Conservation (phyloP, 208 protist species). For the Leishmania amazonensis region DNA sequence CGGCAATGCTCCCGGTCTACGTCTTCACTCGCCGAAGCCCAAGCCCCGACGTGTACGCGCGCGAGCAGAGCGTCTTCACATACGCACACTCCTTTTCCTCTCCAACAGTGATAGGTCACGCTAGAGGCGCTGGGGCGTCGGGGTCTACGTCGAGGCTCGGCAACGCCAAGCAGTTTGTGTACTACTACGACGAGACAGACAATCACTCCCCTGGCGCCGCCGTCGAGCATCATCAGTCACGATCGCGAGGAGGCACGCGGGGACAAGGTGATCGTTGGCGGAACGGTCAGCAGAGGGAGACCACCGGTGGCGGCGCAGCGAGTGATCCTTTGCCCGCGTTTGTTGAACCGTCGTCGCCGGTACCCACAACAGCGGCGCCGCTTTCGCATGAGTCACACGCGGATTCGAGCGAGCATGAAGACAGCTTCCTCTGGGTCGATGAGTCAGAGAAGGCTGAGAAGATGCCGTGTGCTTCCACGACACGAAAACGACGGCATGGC, state of each 20-base stretch:
- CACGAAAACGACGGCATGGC: not conserved
- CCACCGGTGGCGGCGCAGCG: not conserved
- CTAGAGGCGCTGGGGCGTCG: not conserved
- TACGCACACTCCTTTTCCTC: not conserved
- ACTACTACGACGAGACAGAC: conserved; percentile 44
- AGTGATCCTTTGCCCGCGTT: not conserved
- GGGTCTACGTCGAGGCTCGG: not conserved
- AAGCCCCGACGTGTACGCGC: conserved; percentile 54
- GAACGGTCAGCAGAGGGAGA: not conserved
- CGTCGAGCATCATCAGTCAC: not conserved
- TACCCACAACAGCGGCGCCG: not conserved
- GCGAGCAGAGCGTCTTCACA: conserved; percentile 29
- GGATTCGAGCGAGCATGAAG: not conserved
- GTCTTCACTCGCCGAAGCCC: conserved; percentile 65
- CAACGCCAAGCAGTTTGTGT: conserved; percentile 30
- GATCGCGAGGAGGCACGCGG: not conserved
- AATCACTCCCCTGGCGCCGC: not conserved
- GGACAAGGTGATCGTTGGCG: too few species aligned
- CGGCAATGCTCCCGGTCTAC: conserved; percentile 64
- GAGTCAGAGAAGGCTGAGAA: not conserved
- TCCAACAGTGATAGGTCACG: not conserved
- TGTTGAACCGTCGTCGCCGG: not conserved
- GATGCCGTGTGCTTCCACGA: not conserved
- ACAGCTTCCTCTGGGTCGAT: conserved; percentile 9
- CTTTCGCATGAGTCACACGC: not conserved